A percentile compares a stretch with the other conserved stretches of the same genome.
phyloP scores from a whole-genome alignment of 2,329 filamentous ascomycete genomes.

The Phialophora tarda region DNA sequence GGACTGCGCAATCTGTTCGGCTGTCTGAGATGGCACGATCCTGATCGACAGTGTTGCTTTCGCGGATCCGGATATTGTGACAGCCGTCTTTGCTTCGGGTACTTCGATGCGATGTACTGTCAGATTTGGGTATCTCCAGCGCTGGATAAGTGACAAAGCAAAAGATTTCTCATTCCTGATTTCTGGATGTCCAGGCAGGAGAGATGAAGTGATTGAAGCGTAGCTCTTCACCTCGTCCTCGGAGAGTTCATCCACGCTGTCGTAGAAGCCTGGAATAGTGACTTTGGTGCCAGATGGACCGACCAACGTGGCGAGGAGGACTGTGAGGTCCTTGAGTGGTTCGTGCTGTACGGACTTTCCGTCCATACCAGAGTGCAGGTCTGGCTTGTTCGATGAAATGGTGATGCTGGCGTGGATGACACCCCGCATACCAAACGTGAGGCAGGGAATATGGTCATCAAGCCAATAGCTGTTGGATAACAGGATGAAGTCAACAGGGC shows the following conservation, averaged over 20 bases:
- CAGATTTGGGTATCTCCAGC: slow-evolving; percentile 93
- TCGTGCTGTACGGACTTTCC: slow-evolving; percentile 87
- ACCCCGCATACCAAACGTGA: slow-evolving; percentile 92
- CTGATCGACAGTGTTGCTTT: slow-evolving; percentile 88
- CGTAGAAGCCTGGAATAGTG: slow-evolving; percentile 86
- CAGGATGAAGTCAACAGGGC: slow-evolving; percentile 89
- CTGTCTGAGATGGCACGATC: slow-evolving; percentile 90
- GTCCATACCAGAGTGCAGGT: slow-evolving; percentile 96
- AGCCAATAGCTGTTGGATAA: slow-evolving; percentile 99
- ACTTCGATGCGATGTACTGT: slow-evolving; percentile 94
- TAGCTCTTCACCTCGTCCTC: slow-evolving; percentile 79
- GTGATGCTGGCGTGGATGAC: slow-evolving; percentile 92
- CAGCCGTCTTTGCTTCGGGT: slow-evolving; percentile 84
- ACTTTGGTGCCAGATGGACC: slow-evolving; percentile 75
- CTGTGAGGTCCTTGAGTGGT: slow-evolving; percentile 86
- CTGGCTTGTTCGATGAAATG: slow-evolving; percentile 82
- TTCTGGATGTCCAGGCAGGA: slow-evolving; percentile 73
- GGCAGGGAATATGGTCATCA: slow-evolving; percentile 90
- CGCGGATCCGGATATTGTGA: slow-evolving; percentile 87
- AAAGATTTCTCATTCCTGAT: slow-evolving; percentile 70
- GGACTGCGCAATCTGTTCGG: slow-evolving; percentile 72
- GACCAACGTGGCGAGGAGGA: slow-evolving; percentile 80
- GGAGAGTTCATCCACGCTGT: slow-evolving; percentile 76
- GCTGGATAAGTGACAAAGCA: slow-evolving; percentile 83
- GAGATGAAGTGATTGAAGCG: slow-evolving; percentile 77